Evolutionary conservation across 805 yeast genomes (phyloP).

Genomic region (Torulaspora gathmanii): DNA sequence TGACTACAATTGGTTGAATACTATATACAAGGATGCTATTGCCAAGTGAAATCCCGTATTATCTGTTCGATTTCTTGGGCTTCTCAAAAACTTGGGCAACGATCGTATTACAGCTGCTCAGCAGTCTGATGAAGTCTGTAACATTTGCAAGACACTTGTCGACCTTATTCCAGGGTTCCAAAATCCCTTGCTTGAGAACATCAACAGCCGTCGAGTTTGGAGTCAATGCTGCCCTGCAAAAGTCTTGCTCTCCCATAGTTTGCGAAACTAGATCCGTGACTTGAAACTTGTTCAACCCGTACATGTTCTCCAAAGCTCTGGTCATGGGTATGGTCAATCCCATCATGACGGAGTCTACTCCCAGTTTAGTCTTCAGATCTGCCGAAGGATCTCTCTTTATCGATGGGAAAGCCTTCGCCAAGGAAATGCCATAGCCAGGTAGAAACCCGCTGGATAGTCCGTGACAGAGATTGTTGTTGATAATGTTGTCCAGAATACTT

Average conservation of each 20-base stretch:
- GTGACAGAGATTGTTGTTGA: conserved; percentile 27
- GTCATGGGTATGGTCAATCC: conserved; percentile 20
- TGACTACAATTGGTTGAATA: neutral
- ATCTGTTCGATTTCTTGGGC: conserved; percentile 15
- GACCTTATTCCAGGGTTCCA: conserved; percentile 30
- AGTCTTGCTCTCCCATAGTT: conserved; percentile 13
- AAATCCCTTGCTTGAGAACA: conserved; percentile 15
- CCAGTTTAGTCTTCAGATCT: conserved; percentile 10
- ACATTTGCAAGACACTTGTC: conserved; percentile 20
- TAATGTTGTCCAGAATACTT: conserved; percentile 23
- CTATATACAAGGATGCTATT: too few species aligned
- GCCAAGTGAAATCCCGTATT: neutral
- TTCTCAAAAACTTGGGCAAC: conserved; percentile 25
- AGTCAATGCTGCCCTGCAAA: conserved; percentile 13
- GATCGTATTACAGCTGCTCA: conserved; percentile 21
- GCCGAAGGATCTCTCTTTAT: neutral
- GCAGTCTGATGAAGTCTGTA: conserved; percentile 15
- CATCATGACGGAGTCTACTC: conserved; percentile 15
- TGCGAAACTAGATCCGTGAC: conserved; percentile 14
- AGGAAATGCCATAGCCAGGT: conserved; percentile 24
- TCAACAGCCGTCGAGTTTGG: conserved; percentile 6
- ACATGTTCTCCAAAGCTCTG: conserved; percentile 19
- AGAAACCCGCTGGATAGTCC: conserved; percentile 30
- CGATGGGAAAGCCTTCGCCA: conserved; percentile 22
- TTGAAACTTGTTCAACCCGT: conserved; percentile 16